phyloP scores from a whole-genome alignment of 179 eudicot genomes.

The Silene noctiflora region DNA sequence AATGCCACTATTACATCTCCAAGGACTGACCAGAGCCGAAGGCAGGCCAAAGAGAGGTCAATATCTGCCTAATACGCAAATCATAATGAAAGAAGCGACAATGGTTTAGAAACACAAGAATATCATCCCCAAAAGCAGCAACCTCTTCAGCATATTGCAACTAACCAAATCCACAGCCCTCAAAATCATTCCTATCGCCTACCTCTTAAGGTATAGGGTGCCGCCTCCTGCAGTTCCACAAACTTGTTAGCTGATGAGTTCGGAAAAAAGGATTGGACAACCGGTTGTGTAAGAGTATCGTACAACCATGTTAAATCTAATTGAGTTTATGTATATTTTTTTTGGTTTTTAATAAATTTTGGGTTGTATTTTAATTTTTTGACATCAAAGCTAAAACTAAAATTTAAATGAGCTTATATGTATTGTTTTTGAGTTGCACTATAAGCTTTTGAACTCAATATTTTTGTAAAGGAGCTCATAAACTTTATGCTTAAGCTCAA shows the following conservation, averaged over 20 bases:
- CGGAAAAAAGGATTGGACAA: no score
- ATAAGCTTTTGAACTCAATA: no score
- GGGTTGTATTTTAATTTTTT: no score
- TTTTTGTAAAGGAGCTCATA: no score
- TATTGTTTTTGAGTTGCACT: no score
- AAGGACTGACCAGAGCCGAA: conserved; percentile 12
- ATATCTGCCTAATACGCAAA: conserved; percentile 16
- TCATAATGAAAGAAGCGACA: conserved; percentile 19
- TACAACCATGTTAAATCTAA: no score
- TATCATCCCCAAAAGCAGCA: conserved; percentile 28
- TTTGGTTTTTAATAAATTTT: no score
- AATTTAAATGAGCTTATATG: no score
- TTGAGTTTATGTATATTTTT: no score
- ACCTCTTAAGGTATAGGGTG: conserved; percentile 50
- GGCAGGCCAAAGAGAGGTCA: conserved; percentile 19
- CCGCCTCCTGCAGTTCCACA: conserved; percentile 63
- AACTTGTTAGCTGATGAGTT: not conserved
- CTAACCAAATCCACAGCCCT: conserved; percentile 24
- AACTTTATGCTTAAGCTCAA: no score
- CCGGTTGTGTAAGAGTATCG: no score
- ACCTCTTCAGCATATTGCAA: conserved; percentile 21
- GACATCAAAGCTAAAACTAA: no score
- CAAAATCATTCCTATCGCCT: conserved; percentile 24
- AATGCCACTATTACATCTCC: conserved; percentile 22
- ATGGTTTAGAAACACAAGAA: conserved; percentile 17